phyloP scores from a whole-genome alignment of 2,329 filamentous ascomycete genomes.

The Xylariaceae sp. region DNA sequence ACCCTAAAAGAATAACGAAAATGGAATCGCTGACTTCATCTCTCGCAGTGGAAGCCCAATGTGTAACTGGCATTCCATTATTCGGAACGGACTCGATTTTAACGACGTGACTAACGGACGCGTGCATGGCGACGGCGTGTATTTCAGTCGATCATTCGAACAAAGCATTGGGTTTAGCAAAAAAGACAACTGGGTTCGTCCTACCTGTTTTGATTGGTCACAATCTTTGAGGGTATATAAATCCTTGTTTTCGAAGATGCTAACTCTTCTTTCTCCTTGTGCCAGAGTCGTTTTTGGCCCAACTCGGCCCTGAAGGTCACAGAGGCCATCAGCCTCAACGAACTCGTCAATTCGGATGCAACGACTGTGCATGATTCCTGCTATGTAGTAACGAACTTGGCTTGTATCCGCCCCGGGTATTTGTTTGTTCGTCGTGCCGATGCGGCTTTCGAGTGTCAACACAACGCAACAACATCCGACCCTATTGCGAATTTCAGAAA shows the following conservation, averaged over 20 bases:
- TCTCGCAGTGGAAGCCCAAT: slow-evolving; percentile 56
- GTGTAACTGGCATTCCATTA: slow-evolving; percentile 83
- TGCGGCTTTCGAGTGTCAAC: too few species aligned
- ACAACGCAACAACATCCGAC: too few species aligned
- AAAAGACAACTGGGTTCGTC: background rate
- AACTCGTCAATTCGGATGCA: slow-evolving; percentile 74
- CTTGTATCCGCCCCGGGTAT: slow-evolving; percentile 90
- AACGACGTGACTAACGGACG: slow-evolving; percentile 58
- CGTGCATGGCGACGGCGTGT: slow-evolving; percentile 72
- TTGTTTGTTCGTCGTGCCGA: slow-evolving; percentile 50
- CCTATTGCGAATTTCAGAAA: too few species aligned
- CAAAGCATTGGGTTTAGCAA: slow-evolving; percentile 48
- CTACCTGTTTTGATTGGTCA: background rate
- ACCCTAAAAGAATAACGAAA: background rate
- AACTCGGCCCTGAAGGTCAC: slow-evolving; percentile 58
- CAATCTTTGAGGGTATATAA: background rate
- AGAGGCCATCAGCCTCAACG: slow-evolving; percentile 67
- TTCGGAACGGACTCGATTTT: slow-evolving; percentile 76
- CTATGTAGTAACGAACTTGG: slow-evolving; percentile 67
- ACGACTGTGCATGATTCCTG: slow-evolving; percentile 39
- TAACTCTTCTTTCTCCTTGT: background rate
- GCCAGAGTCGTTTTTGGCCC: slow-evolving; percentile 48
- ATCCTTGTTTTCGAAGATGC: background rate
- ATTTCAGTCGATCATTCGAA: slow-evolving; percentile 60
- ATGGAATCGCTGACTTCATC: background rate